A percentile compares a stretch with the other conserved stretches of the same genome.
phyloP scores from a whole-genome alignment of 257 asterid species.

The Fraxinus quadrangulata region DNA sequence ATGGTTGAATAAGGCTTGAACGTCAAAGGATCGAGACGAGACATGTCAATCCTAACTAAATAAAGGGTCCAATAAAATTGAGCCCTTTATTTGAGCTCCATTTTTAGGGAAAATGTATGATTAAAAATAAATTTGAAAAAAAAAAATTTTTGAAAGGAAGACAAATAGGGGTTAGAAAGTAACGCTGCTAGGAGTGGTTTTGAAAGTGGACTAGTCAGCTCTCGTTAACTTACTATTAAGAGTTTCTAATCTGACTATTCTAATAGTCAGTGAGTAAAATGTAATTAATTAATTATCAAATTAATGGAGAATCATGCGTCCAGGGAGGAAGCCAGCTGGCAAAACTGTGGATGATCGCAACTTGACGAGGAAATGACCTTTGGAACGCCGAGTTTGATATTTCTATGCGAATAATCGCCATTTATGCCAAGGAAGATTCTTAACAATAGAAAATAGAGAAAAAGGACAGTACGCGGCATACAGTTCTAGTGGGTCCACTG shows the following conservation, averaged over 20 bases:
- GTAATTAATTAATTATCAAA: constrained; percentile 12
- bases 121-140: background rate
- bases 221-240: background rate
- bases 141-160: too few relatives aligned
- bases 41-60: too few relatives aligned
- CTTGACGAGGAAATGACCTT: constrained; percentile 2
- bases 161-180: background rate
- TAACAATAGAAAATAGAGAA: background rate
- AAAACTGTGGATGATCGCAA: constrained; percentile 14
- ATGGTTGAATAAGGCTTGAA: too few relatives aligned
- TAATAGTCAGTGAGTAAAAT: too few relatives aligned
- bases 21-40: too few relatives aligned
- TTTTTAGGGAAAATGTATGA: too few relatives aligned
- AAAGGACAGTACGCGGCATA: constrained; percentile 1
- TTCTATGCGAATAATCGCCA: constrained; percentile 10
- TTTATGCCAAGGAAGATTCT: background rate
- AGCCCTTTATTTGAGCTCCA: too few relatives aligned
- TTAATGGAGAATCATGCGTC: constrained; percentile 5
- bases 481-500: background rate
- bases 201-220: constrained; percentile 28
- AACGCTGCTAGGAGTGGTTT: constrained; percentile 16
- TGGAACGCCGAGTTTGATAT: constrained; percentile 28
- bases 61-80: too few relatives aligned
- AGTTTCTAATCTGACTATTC: too few relatives aligned
- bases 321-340: constrained; percentile 16